Evolutionary conservation across 352 stramenopile genomes (phyloP).

Genomic region (Phytophthora parvispora): DNA sequence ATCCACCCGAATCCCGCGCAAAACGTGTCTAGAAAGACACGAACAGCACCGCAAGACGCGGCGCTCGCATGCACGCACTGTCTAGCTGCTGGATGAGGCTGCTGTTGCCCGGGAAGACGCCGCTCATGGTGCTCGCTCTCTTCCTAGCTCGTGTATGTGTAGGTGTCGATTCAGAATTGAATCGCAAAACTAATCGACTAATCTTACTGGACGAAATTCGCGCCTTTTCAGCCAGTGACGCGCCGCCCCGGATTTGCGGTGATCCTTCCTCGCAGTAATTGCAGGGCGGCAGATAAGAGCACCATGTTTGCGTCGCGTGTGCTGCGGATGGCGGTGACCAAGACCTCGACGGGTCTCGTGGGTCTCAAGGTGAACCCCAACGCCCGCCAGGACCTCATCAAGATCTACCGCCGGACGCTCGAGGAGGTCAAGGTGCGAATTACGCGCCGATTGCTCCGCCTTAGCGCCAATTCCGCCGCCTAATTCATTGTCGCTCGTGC

Average conservation of each 20-base stretch:
- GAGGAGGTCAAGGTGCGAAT: slow-evolving; percentile 77
- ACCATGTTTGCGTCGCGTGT: slow-evolving; percentile 88
- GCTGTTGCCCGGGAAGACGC: slow-evolving; percentile 83
- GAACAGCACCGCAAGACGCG: not conserved
- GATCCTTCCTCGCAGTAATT: slow-evolving; percentile 36
- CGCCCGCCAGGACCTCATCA: slow-evolving; percentile 85
- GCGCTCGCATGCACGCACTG: slow-evolving; percentile 53
- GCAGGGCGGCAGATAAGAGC: slow-evolving; percentile 7
- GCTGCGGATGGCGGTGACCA: slow-evolving; percentile 88
- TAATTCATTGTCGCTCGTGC: not conserved
- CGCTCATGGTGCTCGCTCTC: slow-evolving; percentile 60
- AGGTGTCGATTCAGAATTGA: slow-evolving; percentile 25
- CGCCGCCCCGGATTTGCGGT: slow-evolving; percentile 29
- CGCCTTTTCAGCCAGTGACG: slow-evolving; percentile 29
- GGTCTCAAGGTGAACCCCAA: slow-evolving; percentile 89
- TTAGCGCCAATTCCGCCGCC: slow-evolving; percentile 8
- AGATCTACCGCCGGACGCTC: slow-evolving; percentile 87
- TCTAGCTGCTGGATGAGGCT: slow-evolving; percentile 89
- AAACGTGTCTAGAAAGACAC: slow-evolving; percentile 5
- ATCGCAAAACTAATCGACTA: not conserved
- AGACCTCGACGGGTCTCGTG: slow-evolving; percentile 90
- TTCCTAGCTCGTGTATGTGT: not conserved
- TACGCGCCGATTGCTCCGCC: not conserved
- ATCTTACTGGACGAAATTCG: too few relatives aligned
- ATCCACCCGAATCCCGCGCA: not conserved